Percentiles rank a stretch among this genome's conserved stretches.
phyloP scores from a whole-genome alignment of 176 grass and related monocot species.

The Hyparrhenia diplandra region DNA sequence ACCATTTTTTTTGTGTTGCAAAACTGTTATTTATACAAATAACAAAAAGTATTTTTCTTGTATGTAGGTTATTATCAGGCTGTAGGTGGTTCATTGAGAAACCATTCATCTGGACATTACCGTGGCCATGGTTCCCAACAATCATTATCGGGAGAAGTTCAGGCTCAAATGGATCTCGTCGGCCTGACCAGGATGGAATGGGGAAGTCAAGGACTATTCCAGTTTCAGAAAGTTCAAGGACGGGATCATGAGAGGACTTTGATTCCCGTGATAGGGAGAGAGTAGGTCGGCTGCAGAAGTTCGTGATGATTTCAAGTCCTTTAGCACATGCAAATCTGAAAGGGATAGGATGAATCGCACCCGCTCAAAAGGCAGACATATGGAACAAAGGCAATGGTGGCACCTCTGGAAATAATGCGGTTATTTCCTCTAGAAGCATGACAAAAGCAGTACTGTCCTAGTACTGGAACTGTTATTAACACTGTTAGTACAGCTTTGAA shows the following conservation, averaged over 20 bases:
- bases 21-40: constrained; percentile 11
- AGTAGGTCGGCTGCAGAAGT: constrained; percentile 41
- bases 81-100: constrained; percentile 37
- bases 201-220: constrained; percentile 54
- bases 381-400: constrained; percentile 44
- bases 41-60: constrained; percentile 22
- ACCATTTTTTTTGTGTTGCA: constrained; percentile 19
- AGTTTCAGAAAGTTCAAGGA: constrained; percentile 59
- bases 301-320: constrained; percentile 33
- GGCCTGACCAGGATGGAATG: constrained; percentile 35
- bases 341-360: constrained; percentile 47
- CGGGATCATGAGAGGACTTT: constrained; percentile 39
- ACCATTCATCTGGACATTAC: constrained; percentile 24
- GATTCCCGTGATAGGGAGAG: constrained; percentile 44
- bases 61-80: constrained; percentile 48
- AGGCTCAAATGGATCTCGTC: constrained; percentile 37
- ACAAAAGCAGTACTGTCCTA: background rate
- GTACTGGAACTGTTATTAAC: background rate
- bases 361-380: constrained; percentile 31
- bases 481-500: background rate
- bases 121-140: constrained; percentile 29
- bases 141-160: constrained; percentile 35
- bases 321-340: constrained; percentile 49
- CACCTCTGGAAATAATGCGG: constrained; percentile 18
- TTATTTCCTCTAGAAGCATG: constrained; percentile 14